Conservation (phyloP, 179 eudicot genomes). For the Corrigiola litoralis region DNA sequence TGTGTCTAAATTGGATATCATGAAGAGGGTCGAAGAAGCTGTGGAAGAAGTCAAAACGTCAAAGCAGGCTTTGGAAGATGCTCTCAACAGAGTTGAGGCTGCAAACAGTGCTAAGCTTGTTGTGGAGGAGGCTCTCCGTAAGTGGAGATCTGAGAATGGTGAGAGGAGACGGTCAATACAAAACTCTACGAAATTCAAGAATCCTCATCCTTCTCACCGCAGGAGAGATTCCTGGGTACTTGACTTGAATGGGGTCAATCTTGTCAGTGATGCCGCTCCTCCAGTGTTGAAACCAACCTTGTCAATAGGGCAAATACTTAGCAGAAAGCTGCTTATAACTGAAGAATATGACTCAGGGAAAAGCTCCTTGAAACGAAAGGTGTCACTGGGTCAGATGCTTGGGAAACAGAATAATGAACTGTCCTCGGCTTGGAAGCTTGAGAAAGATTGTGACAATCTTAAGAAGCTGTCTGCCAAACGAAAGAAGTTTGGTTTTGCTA, state of each 20-base stretch:
- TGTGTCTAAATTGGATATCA: constrained; percentile 46
- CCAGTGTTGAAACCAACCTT: constrained; percentile 60
- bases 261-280: constrained; percentile 29
- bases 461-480: constrained; percentile 57
- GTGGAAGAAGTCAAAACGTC: constrained; percentile 69
- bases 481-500: constrained; percentile 80
- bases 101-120: constrained; percentile 65
- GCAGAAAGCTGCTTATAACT: constrained; percentile 70
- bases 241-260: constrained; percentile 48
- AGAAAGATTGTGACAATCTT: constrained; percentile 27
- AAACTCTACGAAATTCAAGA: constrained; percentile 63
- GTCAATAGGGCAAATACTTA: constrained; percentile 93
- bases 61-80: constrained; percentile 74
- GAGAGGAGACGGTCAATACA: constrained; percentile 65
- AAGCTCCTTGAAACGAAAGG: constrained; percentile 39
- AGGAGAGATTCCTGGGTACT: constrained; percentile 44
- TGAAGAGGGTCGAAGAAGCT: constrained; percentile 72
- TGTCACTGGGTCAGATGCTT: constrained; percentile 87
- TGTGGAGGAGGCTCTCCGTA: constrained; percentile 84
- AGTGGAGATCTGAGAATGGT: constrained; percentile 85
- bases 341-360: constrained; percentile 64
- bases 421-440: constrained; percentile 35
- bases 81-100: constrained; percentile 62
- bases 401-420: constrained; percentile 43
- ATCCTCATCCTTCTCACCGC: constrained; percentile 33